Conservation (phyloP, 176 grass and related monocot species). For the Melocanna baccifera region DNA sequence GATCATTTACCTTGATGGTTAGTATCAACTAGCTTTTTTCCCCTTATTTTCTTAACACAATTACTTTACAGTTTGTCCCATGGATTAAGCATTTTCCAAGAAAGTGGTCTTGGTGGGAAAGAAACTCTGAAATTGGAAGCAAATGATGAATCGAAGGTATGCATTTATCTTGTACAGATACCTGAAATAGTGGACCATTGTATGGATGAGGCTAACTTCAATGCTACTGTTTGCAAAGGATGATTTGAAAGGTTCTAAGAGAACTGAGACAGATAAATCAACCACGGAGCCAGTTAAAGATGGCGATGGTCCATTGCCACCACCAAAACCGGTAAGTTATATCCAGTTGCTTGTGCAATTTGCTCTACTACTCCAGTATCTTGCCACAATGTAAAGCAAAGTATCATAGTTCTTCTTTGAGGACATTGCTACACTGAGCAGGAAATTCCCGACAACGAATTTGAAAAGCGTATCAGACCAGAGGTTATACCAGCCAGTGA, state of each 20-base stretch:
- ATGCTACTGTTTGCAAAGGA: constrained; percentile 9
- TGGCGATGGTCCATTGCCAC: constrained; percentile 30
- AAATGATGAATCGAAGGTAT: constrained; percentile 56
- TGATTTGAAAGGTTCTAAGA: constrained; percentile 39
- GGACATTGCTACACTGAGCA: constrained; percentile 28
- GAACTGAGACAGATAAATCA: constrained; percentile 33
- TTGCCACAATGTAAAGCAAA: neutral
- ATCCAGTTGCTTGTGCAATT: neutral
- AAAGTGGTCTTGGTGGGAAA: constrained; percentile 56
- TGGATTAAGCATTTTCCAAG: constrained; percentile 93
- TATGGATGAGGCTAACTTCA: neutral
- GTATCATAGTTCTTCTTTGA: neutral
- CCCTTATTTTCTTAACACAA: constrained; percentile 13
- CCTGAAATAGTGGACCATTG: neutral
- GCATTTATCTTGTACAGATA: neutral
- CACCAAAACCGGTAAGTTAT: constrained; percentile 42
- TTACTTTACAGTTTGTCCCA: constrained; percentile 64
- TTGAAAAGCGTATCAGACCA: constrained; percentile 90
- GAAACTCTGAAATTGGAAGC: constrained; percentile 82
- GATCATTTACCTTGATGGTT: constrained; percentile 6
- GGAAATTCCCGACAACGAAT: constrained; percentile 97
- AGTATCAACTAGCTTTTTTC: neutral
- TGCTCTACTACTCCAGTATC: neutral
- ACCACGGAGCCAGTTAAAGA: constrained; percentile 29
- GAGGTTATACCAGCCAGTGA: constrained; percentile 89